phyloP scores from a whole-genome alignment of 2,329 filamentous ascomycete genomes.

The Alternaria atra region DNA sequence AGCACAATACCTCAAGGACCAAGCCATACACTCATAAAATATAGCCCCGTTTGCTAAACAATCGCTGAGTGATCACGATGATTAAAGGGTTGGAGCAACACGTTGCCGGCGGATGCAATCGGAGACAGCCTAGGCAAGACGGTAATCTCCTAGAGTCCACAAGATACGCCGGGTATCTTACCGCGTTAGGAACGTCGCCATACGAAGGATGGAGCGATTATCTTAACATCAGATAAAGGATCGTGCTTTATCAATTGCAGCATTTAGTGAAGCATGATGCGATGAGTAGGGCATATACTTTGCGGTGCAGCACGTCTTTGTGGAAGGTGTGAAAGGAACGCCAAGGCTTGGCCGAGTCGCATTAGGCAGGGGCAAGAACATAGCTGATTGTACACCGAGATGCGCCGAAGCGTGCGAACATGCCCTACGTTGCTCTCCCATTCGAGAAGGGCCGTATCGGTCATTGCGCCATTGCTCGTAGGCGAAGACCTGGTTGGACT shows the following conservation, averaged over 20 bases:
- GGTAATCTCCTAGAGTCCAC: neutral
- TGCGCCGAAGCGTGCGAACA: neutral
- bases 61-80: neutral
- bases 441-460: neutral
- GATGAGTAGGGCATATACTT: neutral
- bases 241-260: neutral
- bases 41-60: neutral
- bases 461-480: neutral
- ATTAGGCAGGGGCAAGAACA: neutral
- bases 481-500: neutral
- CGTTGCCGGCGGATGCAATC: neutral
- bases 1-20: neutral
- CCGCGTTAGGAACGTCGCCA: neutral
- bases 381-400: neutral
- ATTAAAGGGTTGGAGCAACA: neutral
- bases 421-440: neutral
- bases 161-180: neutral
- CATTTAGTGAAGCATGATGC: neutral
- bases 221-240: neutral
- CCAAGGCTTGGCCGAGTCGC: neutral
- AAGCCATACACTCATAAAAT: neutral
- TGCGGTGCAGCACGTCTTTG: neutral
- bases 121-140: neutral
- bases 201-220: neutral
- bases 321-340: neutral